Base-by-base conservation (phyloP, 352 stramenopile genomes). In the Plasmopara muralis region DNA sequence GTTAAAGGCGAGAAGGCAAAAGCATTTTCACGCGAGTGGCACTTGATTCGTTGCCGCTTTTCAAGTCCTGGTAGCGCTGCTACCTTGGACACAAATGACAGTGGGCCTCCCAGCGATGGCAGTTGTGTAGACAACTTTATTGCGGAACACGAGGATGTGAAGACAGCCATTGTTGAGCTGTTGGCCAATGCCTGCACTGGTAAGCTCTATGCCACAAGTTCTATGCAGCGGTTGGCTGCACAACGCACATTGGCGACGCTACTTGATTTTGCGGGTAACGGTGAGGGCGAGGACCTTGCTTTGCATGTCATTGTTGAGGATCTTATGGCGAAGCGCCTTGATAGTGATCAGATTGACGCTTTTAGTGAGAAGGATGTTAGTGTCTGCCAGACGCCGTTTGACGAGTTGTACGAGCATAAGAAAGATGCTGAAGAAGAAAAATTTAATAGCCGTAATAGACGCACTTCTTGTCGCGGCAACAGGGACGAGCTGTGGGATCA, bases 401-500 rank as follows among this genome's bases (percentile, higher is more conserved):
- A 89, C 60, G 73, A 89, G 43, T 57, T 95, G 18, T 92, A 88
- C 51, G 74, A 87, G 15, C 43, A 62, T 14, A 87, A 89, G 60
- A 75, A 74, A 52, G 67, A 65, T 8, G 53, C 55, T 6, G 63
- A 68, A 4, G 56, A 69, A 8, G 62, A 68, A 16, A 63, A 62
- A 13, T 48, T 15, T 4, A 62, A 37, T 8, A 55, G 29, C 9
- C 61, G 68, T 13, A 65, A 31, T 14, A 82, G 75, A 50, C 68
- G 66, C 31, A 64, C 71, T 43, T 62, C 72, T 18, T 70, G 62
- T 40, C 72, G 62, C 10, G 79, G 77, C 45, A 93, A 83, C 35
- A 79, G 90, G 34, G 84, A 95, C 15, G 83, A 93, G 34, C 74
- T 85, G 40, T 95, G 83, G 82, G 84, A 95, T 30, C 77, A 89